Evolutionary conservation across 75 land plant genomes (phyloP), one percentile per base, ranked within the genome.

Genomic region (Larix kaempferi): DNA sequence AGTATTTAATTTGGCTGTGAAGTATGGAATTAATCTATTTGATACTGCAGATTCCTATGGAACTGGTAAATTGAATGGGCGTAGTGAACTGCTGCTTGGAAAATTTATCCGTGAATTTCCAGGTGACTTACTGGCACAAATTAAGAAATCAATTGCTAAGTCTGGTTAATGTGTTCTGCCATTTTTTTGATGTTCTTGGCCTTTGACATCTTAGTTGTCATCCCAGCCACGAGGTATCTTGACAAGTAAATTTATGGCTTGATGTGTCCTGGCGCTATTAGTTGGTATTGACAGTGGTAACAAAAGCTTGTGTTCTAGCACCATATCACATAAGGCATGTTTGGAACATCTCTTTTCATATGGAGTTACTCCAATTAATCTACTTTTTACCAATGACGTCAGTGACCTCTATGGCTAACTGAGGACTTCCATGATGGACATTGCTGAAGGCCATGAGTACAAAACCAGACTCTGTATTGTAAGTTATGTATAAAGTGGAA

Each of bases 11-110:
- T 60, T 94, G 60, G 98, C 95, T 14, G 85, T 94, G 29, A 82
- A 78, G n/a, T 90, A 88, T 78, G 99, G 99, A 23, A 86, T 96
- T 81, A 94, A 91, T 71, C 89, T 96, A 22, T 96, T 96, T 65
- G 99, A 96, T 67, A 96, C 99, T 21, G 99, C 99, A 26, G 99
- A 96, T 83, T 96, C 99, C 67, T 96, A 96, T 81, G 99, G 99
- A 17, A 96, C 99, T 61, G 99, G 99, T 4, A 86, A 79, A 71
- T 82, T 96, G 12, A 94, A 94, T 84, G 99, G 99, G 11, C 91
- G 89, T 29, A 96, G 99, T 72, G 99, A 96, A 69, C 79, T 79
- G 64, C 98, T 96, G 25, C 98, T 96, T 56, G 99, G 99, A 12
- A 90, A 91, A 77, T 96, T 96, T 78, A 92, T 96, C 79, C 79